Percentiles rank a stretch among this genome's conserved stretches.
Conservation (phyloP, 2,329 filamentous ascomycete species). For the Aspergillus puulaauensis region DNA sequence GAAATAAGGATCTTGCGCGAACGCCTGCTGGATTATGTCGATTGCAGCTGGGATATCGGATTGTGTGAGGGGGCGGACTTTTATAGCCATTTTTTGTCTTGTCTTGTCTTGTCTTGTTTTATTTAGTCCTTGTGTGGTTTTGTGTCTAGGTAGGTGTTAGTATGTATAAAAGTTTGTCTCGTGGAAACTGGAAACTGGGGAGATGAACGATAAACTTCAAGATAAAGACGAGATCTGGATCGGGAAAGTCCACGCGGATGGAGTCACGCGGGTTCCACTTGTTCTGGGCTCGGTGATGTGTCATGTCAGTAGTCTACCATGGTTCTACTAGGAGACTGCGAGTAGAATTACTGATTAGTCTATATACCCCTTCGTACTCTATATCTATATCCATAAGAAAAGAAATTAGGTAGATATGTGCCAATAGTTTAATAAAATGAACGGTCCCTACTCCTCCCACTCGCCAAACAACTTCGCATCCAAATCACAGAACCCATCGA, state of each 20-base stretch:
- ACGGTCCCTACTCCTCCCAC: constrained; percentile 27
- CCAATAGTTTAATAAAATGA: neutral
- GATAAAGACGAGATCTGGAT: constrained; percentile 1
- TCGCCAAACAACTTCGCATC: constrained; percentile 54
- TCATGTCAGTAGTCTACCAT: neutral
- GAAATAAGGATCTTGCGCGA: constrained; percentile 67
- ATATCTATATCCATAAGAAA: neutral
- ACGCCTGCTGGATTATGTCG: constrained; percentile 65
- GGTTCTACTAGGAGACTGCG: no score
- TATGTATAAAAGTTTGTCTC: neutral
- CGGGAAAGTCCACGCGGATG: constrained; percentile 9
- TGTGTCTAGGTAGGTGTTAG: neutral
- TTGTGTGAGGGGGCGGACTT: constrained; percentile 57
- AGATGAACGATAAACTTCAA: neutral
- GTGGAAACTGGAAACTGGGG: no score
- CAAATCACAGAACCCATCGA: constrained; percentile 55
- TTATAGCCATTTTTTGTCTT: constrained; percentile 47
- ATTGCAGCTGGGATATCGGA: constrained; percentile 64
- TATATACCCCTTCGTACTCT: neutral
- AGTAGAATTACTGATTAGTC: neutral
- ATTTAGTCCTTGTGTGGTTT: neutral
- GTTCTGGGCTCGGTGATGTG: neutral
- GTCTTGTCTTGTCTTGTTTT: neutral
- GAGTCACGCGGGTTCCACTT: constrained; percentile 5
- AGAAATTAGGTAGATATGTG: neutral